Evolutionary conservation across 169 alveolate genomes (phyloP).

Genomic region (Eimeria praecox): DNA sequence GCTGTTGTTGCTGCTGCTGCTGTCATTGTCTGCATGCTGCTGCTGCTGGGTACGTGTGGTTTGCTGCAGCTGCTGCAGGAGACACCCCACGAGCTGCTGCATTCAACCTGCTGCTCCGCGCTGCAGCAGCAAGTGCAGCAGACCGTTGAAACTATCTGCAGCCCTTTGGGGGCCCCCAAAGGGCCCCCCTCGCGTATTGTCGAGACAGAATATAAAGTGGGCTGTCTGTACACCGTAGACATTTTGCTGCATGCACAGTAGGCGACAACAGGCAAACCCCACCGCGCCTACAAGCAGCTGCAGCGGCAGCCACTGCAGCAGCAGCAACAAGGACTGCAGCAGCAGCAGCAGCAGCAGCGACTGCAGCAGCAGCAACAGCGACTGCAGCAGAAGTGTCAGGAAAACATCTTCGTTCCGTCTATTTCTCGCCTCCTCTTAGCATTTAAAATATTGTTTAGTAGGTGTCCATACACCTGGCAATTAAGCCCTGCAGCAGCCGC

Average conservation of each 20-base stretch:
- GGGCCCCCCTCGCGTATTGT: no score
- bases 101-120: slow-evolving; percentile 6
- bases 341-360: slow-evolving; percentile 13
- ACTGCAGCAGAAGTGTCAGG: not conserved
- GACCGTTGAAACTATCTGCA: not conserved
- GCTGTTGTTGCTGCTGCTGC: not conserved
- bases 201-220: not conserved
- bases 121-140: slow-evolving; percentile 34
- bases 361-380: not conserved
- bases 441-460: no score
- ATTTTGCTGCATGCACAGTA: not conserved
- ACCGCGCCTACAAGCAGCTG: no score
- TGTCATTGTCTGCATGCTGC: no score
- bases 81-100: not conserved
- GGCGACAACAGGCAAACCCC: not conserved
- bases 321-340: not conserved
- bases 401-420: not conserved
- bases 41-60: slow-evolving; percentile 2
- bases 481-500: no score
- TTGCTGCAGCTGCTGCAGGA: slow-evolving; percentile 29
- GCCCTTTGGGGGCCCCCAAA: no score
- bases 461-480: no score
- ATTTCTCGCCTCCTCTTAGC: no score
- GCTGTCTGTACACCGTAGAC: slow-evolving; percentile 53
- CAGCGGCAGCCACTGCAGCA: not conserved